phyloP scores from a whole-genome alignment of 2,329 filamentous ascomycete genomes.

The Hymenoscyphus salicellus region DNA sequence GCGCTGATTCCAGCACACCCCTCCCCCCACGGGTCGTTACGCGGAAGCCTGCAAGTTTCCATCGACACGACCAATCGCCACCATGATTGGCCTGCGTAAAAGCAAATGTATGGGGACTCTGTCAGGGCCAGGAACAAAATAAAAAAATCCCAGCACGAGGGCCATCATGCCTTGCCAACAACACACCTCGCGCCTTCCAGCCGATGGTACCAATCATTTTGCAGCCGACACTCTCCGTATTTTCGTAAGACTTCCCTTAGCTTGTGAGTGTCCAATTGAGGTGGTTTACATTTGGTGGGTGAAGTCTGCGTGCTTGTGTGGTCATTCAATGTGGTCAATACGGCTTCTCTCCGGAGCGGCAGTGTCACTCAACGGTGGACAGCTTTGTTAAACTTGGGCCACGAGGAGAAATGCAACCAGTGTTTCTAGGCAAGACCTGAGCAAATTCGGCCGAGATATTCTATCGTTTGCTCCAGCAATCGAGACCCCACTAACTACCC shows the following conservation, averaged over 20 bases:
- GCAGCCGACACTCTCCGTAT: not conserved
- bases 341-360: not conserved
- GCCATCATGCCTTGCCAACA: constrained; percentile 1
- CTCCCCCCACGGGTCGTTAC: not conserved
- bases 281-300: no score
- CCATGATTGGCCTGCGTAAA: constrained; percentile 12
- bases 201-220: not conserved
- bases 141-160: not conserved
- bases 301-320: not conserved
- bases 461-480: not conserved
- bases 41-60: constrained; percentile 18
- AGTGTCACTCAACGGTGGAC: constrained; percentile 11
- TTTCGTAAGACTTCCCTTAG: not conserved
- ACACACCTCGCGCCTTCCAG: constrained; percentile 1
- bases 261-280: no score
- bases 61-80: not conserved
- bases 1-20: constrained; percentile 7
- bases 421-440: constrained; percentile 3
- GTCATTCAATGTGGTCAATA: constrained; percentile 5
- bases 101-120: constrained; percentile 5
- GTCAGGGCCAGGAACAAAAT: constrained; percentile 19
- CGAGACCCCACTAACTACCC: not conserved
- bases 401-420: constrained; percentile 10
- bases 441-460: not conserved
- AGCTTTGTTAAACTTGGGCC: constrained; percentile 8